phyloP scores from a whole-genome alignment of 495 filamentous ascomycete species.

The Aspergillus diversus region DNA sequence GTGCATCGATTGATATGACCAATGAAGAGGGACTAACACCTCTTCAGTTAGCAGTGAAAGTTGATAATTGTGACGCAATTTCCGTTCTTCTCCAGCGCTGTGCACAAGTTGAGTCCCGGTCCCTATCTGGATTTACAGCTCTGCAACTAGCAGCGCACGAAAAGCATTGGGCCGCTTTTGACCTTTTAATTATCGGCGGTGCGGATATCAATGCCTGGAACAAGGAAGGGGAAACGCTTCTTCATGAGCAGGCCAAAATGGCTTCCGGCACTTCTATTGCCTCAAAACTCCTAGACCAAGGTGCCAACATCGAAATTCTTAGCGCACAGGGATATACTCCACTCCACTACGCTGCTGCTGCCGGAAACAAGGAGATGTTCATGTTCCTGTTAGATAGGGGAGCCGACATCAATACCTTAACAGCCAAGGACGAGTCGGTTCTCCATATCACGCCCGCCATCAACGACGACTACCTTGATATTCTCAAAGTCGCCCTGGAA shows the following conservation, averaged over 20 bases:
- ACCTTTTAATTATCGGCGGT: slow-evolving; percentile 35
- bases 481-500: slow-evolving; percentile 30
- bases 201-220: slow-evolving; percentile 40
- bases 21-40: slow-evolving; percentile 35
- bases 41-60: slow-evolving; percentile 35
- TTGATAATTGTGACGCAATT: slow-evolving; percentile 38
- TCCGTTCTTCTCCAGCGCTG: slow-evolving; percentile 33
- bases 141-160: slow-evolving; percentile 32
- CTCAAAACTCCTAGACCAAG: slow-evolving; percentile 29
- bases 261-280: slow-evolving; percentile 19
- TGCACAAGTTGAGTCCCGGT: slow-evolving; percentile 31
- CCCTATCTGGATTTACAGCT: slow-evolving; percentile 28
- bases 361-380: slow-evolving; percentile 36
- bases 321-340: slow-evolving; percentile 37
- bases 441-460: slow-evolving; percentile 35
- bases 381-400: slow-evolving; percentile 30
- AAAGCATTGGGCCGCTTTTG: slow-evolving; percentile 37
- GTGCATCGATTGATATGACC: slow-evolving; percentile 27
- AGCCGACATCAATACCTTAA: slow-evolving; percentile 33
- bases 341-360: slow-evolving; percentile 37
- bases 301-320: slow-evolving; percentile 40
- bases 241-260: slow-evolving; percentile 33
- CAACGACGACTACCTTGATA: slow-evolving; percentile 32
- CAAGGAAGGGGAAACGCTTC: slow-evolving; percentile 32
- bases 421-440: slow-evolving; percentile 33